phyloP scores from a whole-genome alignment of 208 protist species.

The Acanthamoeba castellanii region DNA sequence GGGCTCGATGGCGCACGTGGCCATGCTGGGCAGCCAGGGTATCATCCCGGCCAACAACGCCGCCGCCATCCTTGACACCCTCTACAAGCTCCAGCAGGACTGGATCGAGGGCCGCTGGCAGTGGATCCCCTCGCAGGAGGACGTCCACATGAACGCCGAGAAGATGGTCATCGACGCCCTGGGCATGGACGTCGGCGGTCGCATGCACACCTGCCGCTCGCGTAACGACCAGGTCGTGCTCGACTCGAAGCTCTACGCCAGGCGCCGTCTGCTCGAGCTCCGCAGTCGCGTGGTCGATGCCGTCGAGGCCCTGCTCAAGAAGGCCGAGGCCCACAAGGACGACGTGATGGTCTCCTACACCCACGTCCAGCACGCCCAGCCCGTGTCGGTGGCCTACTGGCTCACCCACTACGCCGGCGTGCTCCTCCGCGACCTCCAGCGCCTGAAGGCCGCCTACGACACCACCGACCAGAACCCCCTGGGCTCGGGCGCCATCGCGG shows the following conservation, averaged over 20 bases:
- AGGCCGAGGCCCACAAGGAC: not conserved
- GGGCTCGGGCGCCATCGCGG: conserved; percentile 86
- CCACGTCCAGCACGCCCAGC: conserved; percentile 67
- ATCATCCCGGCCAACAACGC: conserved; percentile 48
- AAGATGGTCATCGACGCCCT: conserved; percentile 54
- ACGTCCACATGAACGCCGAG: conserved; percentile 74
- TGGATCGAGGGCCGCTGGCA: not conserved
- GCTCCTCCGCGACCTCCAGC: conserved; percentile 52
- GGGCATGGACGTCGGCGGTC: conserved; percentile 39
- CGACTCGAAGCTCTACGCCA: conserved; percentile 53
- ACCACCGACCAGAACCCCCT: conserved; percentile 73
- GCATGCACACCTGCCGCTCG: conserved; percentile 70
- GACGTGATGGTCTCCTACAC: conserved; percentile 62
- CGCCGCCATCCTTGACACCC: conserved; percentile 33
- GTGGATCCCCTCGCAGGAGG: conserved; percentile 67
- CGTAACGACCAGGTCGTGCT: conserved; percentile 71
- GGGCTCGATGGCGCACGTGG: conserved; percentile 57
- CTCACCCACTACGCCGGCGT: conserved; percentile 67
- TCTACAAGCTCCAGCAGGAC: conserved; percentile 24
- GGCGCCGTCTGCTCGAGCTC: conserved; percentile 27
- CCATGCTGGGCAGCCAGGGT: conserved; percentile 27
- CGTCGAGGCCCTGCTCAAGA: conserved; percentile 10
- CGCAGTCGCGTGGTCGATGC: not conserved
- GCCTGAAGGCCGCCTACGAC: conserved; percentile 61
- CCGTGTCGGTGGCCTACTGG: conserved; percentile 64